Percentiles rank a stretch among this genome's conserved stretches.
phyloP scores from a whole-genome alignment of 2,329 filamentous ascomycete genomes.

The Pezicula carpinea region DNA sequence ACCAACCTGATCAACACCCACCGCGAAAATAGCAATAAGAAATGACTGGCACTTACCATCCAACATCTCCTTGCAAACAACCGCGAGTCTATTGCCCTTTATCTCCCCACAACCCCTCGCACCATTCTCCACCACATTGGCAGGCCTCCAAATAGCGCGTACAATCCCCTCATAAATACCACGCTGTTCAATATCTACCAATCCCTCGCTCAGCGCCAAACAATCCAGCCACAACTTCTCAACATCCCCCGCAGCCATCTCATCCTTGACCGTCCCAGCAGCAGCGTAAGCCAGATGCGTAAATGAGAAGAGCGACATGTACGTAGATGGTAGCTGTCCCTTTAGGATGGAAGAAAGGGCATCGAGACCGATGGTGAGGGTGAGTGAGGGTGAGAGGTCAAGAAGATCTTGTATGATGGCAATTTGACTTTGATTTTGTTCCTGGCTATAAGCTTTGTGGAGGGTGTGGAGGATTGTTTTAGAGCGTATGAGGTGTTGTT shows the following conservation, averaged over 20 bases:
- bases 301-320: slow-evolving; percentile 21
- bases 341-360: slow-evolving; percentile 19
- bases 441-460: neutral
- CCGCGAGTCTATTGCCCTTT: slow-evolving; percentile 8
- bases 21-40: too few relatives aligned
- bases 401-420: slow-evolving; percentile 16
- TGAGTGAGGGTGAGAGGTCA: slow-evolving; percentile 18
- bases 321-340: slow-evolving; percentile 19
- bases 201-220: slow-evolving; percentile 12
- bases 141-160: slow-evolving; percentile 19
- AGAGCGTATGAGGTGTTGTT: neutral
- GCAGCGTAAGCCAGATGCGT: slow-evolving; percentile 23
- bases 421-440: slow-evolving; percentile 16
- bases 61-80: slow-evolving; percentile 16
- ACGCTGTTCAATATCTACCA: slow-evolving; percentile 15
- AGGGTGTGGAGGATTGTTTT: neutral
- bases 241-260: slow-evolving; percentile 14
- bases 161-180: slow-evolving; percentile 17
- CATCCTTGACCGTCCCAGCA: slow-evolving; percentile 15
- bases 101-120: neutral
- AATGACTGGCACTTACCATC: slow-evolving; percentile 14
- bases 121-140: slow-evolving; percentile 5
- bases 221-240: slow-evolving; percentile 20
- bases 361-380: slow-evolving; percentile 21
- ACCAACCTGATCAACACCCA: too few relatives aligned